phyloP scores from a whole-genome alignment of 495 filamentous ascomycete genomes.

The Penicillium manginii region DNA sequence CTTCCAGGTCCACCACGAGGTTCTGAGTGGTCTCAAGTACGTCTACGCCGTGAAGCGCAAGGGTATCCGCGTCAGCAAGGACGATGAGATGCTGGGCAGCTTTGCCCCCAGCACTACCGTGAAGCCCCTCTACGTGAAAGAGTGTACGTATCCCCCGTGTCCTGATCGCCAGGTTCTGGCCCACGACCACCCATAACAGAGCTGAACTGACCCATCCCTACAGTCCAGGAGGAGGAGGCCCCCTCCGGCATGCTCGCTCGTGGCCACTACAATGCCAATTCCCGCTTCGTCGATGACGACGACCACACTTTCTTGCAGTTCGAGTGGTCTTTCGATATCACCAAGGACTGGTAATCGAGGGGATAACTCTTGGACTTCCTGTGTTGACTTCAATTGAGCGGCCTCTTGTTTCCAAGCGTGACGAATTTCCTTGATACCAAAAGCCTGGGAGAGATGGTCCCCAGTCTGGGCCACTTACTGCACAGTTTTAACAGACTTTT shows the following conservation, averaged over 20 bases:
- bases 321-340: slow-evolving; percentile 92
- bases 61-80: slow-evolving; percentile 82
- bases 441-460: slow-evolving; percentile 30
- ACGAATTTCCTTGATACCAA: slow-evolving; percentile 37
- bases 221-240: slow-evolving; percentile 87
- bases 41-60: slow-evolving; percentile 89
- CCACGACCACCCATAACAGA: background rate
- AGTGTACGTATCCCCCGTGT: slow-evolving; percentile 63
- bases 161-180: too few relatives aligned
- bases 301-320: slow-evolving; percentile 82
- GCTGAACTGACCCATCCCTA: background rate
- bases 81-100: slow-evolving; percentile 95
- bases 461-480: slow-evolving; percentile 13
- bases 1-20: slow-evolving; percentile 95
- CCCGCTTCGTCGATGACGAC: slow-evolving; percentile 92
- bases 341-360: slow-evolving; percentile 77
- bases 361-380: slow-evolving; percentile 11
- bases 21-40: slow-evolving; percentile 92
- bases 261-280: slow-evolving; percentile 82
- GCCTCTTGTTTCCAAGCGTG: slow-evolving; percentile 36
- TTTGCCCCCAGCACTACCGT: slow-evolving; percentile 87
- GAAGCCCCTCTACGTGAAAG: slow-evolving; percentile 83
- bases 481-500: slow-evolving; percentile 17
- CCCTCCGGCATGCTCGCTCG: slow-evolving; percentile 86
- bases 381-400: slow-evolving; percentile 34